phyloP scores from a whole-genome alignment of 306 rosid species.

The Vigna reflexopilosa region DNA sequence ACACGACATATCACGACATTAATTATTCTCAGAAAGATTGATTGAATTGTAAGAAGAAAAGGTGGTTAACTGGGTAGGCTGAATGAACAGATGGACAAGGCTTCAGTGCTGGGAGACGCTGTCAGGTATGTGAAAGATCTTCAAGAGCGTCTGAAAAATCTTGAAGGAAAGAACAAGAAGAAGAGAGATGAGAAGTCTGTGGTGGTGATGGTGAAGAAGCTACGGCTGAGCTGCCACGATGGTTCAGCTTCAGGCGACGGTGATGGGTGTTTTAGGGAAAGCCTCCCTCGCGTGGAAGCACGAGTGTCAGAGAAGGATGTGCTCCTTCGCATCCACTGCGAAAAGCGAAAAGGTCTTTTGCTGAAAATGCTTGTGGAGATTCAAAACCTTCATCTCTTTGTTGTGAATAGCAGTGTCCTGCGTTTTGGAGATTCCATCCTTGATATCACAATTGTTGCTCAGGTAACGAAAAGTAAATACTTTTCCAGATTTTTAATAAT shows the following conservation, averaged over 20 bases:
- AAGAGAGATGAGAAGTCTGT: constrained; percentile 56
- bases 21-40: too few relatives aligned
- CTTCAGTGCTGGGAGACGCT: constrained; percentile 76
- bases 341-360: constrained; percentile 61
- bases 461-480: constrained; percentile 47
- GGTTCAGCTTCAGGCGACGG: constrained; percentile 50
- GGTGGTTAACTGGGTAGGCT: background rate
- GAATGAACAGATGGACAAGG: constrained; percentile 69
- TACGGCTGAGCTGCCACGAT: constrained; percentile 47
- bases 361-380: constrained; percentile 57
- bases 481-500: too few relatives aligned
- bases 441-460: constrained; percentile 66
- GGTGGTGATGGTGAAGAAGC: constrained; percentile 52
- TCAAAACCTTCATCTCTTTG: constrained; percentile 60
- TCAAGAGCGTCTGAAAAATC: constrained; percentile 55
- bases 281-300: constrained; percentile 67
- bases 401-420: constrained; percentile 52
- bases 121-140: constrained; percentile 70
- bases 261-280: constrained; percentile 9
- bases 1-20: too few relatives aligned
- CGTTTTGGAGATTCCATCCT: constrained; percentile 52
- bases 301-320: constrained; percentile 68
- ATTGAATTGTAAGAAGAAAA: too few relatives aligned
- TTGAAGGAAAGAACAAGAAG: constrained; percentile 72
- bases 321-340: constrained; percentile 68